Evolutionary conservation across 176 grass and related monocot species (phyloP).

Genomic region (Eleusine indica): DNA sequence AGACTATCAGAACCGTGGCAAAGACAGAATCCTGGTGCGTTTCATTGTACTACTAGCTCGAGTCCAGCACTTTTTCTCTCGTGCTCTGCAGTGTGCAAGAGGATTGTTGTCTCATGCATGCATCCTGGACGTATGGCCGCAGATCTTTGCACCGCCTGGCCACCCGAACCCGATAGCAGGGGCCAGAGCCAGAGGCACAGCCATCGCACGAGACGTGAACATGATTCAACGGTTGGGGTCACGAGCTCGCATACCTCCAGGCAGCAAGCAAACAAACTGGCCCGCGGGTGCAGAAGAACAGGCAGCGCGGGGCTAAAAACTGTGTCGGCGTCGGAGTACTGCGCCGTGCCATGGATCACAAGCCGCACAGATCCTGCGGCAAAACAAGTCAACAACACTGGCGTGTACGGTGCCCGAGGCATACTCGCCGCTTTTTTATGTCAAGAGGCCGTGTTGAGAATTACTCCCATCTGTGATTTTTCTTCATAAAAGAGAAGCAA

Average conservation of each 20-base stretch:
- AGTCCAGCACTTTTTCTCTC: neutral
- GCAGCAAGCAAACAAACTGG: neutral
- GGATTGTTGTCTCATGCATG: neutral
- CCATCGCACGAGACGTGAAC: too few relatives aligned
- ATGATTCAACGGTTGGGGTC: neutral
- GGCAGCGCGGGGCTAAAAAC: too few relatives aligned
- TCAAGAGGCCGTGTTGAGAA: too few relatives aligned
- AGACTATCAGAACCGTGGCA: too few relatives aligned
- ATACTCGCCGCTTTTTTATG: neutral
- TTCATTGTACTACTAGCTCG: neutral
- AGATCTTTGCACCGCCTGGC: neutral
- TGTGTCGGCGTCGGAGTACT: too few relatives aligned
- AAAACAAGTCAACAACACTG: neutral
- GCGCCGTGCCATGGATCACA: neutral
- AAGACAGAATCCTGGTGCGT: neutral
- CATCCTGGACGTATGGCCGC: neutral
- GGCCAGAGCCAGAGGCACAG: too few relatives aligned
- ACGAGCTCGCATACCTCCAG: neutral
- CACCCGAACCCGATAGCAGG: neutral
- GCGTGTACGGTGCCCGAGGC: neutral
- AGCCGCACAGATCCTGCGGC: neutral
- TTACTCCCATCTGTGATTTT: neutral
- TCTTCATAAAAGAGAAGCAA: neutral
- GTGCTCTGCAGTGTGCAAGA: neutral
- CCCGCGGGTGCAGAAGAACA: too few relatives aligned